Conservation (phyloP, 768 basidiomycete genomes). For the Leccinum broughii region DNA sequence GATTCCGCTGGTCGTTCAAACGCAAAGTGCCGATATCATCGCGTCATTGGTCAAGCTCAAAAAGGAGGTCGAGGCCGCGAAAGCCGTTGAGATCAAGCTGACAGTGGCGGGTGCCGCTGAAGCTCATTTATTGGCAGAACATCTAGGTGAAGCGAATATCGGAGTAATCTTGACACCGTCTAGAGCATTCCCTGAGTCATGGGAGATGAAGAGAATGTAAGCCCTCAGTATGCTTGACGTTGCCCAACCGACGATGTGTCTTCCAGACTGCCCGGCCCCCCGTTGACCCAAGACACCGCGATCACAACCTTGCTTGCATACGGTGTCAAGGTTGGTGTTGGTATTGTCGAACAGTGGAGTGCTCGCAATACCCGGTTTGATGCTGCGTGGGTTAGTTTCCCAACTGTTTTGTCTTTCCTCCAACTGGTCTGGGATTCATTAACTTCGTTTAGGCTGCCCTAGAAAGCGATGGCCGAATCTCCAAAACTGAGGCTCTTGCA, state of each 20-base stretch:
- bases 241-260: slow-evolving; percentile 10
- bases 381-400: slow-evolving; percentile 67
- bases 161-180: slow-evolving; percentile 71
- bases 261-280: slow-evolving; percentile 32
- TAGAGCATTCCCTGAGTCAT: slow-evolving; percentile 68
- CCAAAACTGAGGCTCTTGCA: slow-evolving; percentile 48
- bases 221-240: neutral
- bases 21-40: slow-evolving; percentile 79
- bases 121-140: slow-evolving; percentile 69
- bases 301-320: slow-evolving; percentile 62
- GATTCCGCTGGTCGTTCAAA: slow-evolving; percentile 74
- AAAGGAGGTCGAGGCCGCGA: slow-evolving; percentile 54
- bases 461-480: slow-evolving; percentile 39
- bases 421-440: slow-evolving; percentile 1
- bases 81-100: slow-evolving; percentile 46
- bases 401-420: neutral
- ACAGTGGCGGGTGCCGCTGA: slow-evolving; percentile 70
- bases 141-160: slow-evolving; percentile 65
- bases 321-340: slow-evolving; percentile 73
- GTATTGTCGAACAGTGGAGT: slow-evolving; percentile 64
- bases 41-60: slow-evolving; percentile 74
- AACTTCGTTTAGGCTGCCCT: slow-evolving; percentile 36
- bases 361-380: slow-evolving; percentile 81
- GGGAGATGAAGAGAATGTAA: slow-evolving; percentile 55
- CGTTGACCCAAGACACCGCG: slow-evolving; percentile 45